Percentiles rank a stretch among this genome's conserved stretches.
phyloP scores from a whole-genome alignment of 1,139 yeast genomes.

The Suhomyces coccinellae region DNA sequence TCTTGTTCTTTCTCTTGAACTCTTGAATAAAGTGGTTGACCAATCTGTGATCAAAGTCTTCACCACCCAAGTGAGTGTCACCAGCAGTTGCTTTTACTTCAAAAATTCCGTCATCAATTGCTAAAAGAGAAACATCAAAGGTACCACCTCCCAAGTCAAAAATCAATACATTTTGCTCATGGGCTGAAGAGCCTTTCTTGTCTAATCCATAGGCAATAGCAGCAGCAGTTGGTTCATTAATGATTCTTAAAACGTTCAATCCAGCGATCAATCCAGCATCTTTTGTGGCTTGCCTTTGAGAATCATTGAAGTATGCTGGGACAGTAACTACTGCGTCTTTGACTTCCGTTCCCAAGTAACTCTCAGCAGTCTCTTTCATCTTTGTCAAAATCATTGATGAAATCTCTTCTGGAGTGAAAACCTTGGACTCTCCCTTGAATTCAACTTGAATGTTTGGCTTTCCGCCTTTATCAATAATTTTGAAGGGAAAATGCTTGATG shows the following conservation, averaged over 20 bases:
- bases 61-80: constrained; percentile 28
- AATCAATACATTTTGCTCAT: constrained; percentile 35
- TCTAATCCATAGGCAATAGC: constrained; percentile 51
- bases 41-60: constrained; percentile 79
- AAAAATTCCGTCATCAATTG: constrained; percentile 25
- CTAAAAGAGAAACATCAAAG: constrained; percentile 41
- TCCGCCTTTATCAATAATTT: constrained; percentile 29
- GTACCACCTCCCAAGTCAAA: constrained; percentile 56
- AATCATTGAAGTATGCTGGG: constrained; percentile 52
- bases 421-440: constrained; percentile 23
- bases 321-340: constrained; percentile 52
- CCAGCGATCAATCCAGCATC: constrained; percentile 54
- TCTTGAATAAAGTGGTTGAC: constrained; percentile 77
- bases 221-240: constrained; percentile 55
- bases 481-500: constrained; percentile 46
- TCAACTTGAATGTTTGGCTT: constrained; percentile 25
- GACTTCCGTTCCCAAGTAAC: constrained; percentile 41
- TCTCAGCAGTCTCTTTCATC: constrained; percentile 53
- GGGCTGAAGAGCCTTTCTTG: constrained; percentile 29
- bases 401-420: constrained; percentile 27
- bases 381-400: constrained; percentile 31
- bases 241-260: constrained; percentile 49
- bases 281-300: constrained; percentile 53
- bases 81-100: constrained; percentile 30
- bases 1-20: constrained; percentile 83